Conservation (phyloP, 805 yeast genomes). For the Yarrowia keelungensis region DNA sequence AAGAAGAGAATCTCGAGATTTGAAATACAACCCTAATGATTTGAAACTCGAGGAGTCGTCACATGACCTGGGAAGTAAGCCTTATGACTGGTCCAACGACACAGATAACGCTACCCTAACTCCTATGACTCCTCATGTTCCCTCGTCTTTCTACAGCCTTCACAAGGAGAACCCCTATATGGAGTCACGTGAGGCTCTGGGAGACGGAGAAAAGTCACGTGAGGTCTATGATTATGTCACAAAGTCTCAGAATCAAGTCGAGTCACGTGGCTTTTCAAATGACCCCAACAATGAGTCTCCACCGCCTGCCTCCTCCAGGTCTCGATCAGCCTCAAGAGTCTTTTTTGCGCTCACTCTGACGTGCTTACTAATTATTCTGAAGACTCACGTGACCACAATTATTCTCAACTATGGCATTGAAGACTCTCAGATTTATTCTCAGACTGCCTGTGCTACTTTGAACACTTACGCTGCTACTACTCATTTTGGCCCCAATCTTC, state of each 20-base stretch:
- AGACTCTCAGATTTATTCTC: constrained; percentile 14
- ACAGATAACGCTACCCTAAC: constrained; percentile 11
- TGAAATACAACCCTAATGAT: too few species aligned
- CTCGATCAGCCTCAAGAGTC: not conserved
- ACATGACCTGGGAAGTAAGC: constrained; percentile 10
- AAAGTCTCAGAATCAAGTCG: too few species aligned
- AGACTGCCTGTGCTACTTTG: constrained; percentile 27
- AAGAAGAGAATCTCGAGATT: not conserved
- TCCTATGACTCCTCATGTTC: constrained; percentile 6
- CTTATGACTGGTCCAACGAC: constrained; percentile 20
- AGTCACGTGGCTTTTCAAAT: too few species aligned
- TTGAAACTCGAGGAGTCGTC: not conserved
- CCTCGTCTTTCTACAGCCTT: constrained; percentile 9
- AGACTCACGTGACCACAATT: constrained; percentile 20
- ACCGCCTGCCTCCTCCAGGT: not conserved
- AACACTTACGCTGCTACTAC: constrained; percentile 30
- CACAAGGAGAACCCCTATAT: constrained; percentile 16
- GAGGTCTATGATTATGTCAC: not conserved
- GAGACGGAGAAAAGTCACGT: not conserved
- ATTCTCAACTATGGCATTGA: constrained; percentile 22
- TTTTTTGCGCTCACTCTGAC: not conserved
- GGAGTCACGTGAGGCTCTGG: constrained; percentile 1
- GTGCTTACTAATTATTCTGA: constrained; percentile 12
- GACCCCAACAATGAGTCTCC: not conserved
- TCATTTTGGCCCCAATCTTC: constrained; percentile 24